Evolutionary conservation across 495 filamentous ascomycete genomes (phyloP).

Genomic region (Immersiella caudata): DNA sequence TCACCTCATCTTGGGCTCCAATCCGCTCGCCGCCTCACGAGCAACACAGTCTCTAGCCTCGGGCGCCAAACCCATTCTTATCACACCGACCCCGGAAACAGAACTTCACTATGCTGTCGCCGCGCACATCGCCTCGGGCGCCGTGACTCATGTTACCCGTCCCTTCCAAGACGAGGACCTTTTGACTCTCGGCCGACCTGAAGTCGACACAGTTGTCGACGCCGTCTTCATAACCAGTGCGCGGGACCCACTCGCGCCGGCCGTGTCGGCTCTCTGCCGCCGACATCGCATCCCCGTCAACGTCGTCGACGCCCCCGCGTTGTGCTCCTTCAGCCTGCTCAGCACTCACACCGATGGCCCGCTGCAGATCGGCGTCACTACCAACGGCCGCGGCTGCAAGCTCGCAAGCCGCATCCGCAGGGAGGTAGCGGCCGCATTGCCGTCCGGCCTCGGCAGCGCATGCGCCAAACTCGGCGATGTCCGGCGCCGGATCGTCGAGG

Average conservation of each 20-base stretch:
- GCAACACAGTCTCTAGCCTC: constrained; percentile 78
- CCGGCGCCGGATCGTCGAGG: constrained; percentile 68
- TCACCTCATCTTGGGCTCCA: constrained; percentile 85
- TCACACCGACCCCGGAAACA: constrained; percentile 67
- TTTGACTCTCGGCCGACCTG: constrained; percentile 72
- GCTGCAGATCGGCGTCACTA: constrained; percentile 93
- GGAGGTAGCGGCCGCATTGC: constrained; percentile 80
- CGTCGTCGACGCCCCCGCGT: constrained; percentile 80
- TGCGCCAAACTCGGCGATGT: constrained; percentile 79
- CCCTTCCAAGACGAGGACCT: constrained; percentile 76
- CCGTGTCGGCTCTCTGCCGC: constrained; percentile 76
- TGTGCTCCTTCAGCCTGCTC: constrained; percentile 91
- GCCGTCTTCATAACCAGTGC: constrained; percentile 83
- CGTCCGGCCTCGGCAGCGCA: constrained; percentile 77
- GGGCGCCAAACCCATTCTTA: constrained; percentile 84
- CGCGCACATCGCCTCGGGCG: constrained; percentile 70
- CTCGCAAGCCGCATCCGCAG: constrained; percentile 86
- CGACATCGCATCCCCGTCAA: constrained; percentile 88
- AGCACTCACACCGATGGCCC: constrained; percentile 88
- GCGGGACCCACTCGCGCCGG: constrained; percentile 48
- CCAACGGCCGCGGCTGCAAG: constrained; percentile 93
- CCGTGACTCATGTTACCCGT: constrained; percentile 71
- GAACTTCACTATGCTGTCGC: constrained; percentile 70
- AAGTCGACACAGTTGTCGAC: constrained; percentile 80
- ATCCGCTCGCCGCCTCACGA: constrained; percentile 81